A percentile compares a stretch with the other conserved stretches of the same genome.
Conservation (phyloP, 768 basidiomycete genomes). For the Lanmaoa pseudosensibilis region DNA sequence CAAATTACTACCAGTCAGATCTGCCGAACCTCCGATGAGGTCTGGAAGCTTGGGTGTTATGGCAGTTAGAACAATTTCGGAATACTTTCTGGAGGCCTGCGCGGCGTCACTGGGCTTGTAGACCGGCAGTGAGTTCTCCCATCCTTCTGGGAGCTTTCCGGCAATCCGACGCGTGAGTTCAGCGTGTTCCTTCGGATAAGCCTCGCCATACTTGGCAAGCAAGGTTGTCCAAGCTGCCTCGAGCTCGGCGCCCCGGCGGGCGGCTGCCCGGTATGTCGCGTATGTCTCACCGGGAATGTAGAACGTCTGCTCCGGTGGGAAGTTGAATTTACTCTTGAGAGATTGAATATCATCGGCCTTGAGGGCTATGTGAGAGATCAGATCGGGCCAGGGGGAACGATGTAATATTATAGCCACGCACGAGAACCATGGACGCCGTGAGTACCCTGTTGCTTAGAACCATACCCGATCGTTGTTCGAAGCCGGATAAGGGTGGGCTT, state of each 20-base stretch:
- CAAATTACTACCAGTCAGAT: constrained; percentile 89
- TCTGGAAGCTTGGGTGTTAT: constrained; percentile 79
- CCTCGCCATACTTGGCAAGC: constrained; percentile 65
- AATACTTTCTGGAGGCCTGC: constrained; percentile 89
- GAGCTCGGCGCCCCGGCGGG: constrained; percentile 68
- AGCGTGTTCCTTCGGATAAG: constrained; percentile 81
- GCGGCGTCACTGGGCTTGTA: constrained; percentile 84
- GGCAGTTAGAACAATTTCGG: constrained; percentile 82
- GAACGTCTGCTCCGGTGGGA: constrained; percentile 78
- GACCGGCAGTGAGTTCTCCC: constrained; percentile 83
- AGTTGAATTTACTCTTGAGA: constrained; percentile 82
- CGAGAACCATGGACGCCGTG: constrained; percentile 94
- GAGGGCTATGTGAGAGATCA: constrained; percentile 53
- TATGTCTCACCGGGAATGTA: constrained; percentile 73
- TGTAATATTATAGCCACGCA: constrained; percentile 43
- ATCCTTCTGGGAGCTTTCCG: constrained; percentile 78
- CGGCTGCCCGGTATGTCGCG: constrained; percentile 63
- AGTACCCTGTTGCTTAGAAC: constrained; percentile 90
- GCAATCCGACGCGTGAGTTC: constrained; percentile 85
- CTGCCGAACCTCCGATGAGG: constrained; percentile 84
- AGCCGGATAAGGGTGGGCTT: constrained; percentile 89
- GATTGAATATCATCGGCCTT: constrained; percentile 87
- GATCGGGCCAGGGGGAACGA: constrained; percentile 1
- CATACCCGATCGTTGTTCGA: constrained; percentile 90
- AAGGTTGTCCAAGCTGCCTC: constrained; percentile 75